Evolutionary conservation across 495 filamentous ascomycete species (phyloP).

Genomic region (Penicillium malachiteum): DNA sequence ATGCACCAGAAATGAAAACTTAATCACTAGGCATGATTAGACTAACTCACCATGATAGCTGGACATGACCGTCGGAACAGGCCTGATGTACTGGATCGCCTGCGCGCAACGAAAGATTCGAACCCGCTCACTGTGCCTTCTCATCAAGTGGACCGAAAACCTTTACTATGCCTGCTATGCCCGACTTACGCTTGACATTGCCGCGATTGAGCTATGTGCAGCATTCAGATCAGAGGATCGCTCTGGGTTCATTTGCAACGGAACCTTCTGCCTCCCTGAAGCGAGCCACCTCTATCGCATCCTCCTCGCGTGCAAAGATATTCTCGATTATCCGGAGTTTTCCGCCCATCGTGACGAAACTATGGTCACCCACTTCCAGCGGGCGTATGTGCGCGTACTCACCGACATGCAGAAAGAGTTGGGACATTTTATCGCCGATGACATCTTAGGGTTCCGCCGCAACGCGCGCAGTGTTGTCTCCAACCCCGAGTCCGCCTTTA

Average conservation of each 20-base stretch:
- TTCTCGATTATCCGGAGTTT: constrained; percentile 29
- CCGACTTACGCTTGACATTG: constrained; percentile 37
- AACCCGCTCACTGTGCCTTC: constrained; percentile 19
- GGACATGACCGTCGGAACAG: constrained; percentile 21
- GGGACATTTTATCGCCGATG: constrained; percentile 16
- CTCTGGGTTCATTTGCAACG: too few relatives aligned
- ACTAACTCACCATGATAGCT: constrained; percentile 21
- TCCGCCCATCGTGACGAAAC: constrained; percentile 25
- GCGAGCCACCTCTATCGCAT: constrained; percentile 33
- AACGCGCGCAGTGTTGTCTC: constrained; percentile 20
- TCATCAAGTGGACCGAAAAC: constrained; percentile 35
- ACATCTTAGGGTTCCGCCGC: constrained; percentile 35
- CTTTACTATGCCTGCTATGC: constrained; percentile 40
- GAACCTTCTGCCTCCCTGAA: constrained; percentile 29
- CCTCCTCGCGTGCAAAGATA: constrained; percentile 30
- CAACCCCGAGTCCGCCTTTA: constrained; percentile 21
- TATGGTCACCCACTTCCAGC: constrained; percentile 27
- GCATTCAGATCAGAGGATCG: too few relatives aligned
- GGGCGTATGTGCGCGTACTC: constrained; percentile 22
- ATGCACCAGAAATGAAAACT: background rate
- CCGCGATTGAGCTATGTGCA: constrained; percentile 35
- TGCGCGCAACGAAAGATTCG: constrained; percentile 27
- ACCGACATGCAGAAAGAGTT: constrained; percentile 2
- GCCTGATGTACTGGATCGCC: constrained; percentile 30
- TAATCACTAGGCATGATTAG: background rate